Evolutionary conservation across 805 yeast genomes (phyloP).

Genomic region (Suhomyces faveliae): DNA sequence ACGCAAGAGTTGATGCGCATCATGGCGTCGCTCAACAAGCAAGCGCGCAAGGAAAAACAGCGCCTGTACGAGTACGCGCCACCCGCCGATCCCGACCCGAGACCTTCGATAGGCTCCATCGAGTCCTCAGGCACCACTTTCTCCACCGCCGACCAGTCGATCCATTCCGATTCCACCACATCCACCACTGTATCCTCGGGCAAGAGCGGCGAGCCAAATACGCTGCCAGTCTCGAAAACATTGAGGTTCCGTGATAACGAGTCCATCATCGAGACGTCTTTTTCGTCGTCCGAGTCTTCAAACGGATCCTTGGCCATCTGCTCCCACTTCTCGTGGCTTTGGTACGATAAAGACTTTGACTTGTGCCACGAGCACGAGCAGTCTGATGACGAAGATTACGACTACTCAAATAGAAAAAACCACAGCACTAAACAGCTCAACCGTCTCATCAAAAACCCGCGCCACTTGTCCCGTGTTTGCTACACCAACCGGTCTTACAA

Average conservation of each 20-base stretch:
- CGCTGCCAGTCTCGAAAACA: neutral
- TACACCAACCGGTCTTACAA: constrained; percentile 21
- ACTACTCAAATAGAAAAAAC: constrained; percentile 4
- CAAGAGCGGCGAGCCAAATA: constrained; percentile 1
- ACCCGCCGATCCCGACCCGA: neutral
- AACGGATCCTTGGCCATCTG: neutral
- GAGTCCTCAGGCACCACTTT: constrained; percentile 7
- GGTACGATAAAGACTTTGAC: constrained; percentile 31
- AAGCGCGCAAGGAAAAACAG: constrained; percentile 1
- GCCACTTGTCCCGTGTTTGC: constrained; percentile 19
- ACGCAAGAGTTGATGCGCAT: constrained; percentile 19
- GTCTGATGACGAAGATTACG: constrained; percentile 17
- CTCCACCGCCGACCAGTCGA: constrained; percentile 1
- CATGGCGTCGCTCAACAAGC: constrained; percentile 12
- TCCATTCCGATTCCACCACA: constrained; percentile 6
- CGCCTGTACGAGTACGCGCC: constrained; percentile 1
- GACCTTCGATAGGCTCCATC: constrained; percentile 7
- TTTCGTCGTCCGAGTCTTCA: constrained; percentile 2
- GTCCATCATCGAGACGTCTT: constrained; percentile 12
- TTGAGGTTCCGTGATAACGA: constrained; percentile 18
- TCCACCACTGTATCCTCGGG: constrained; percentile 3
- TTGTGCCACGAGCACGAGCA: constrained; percentile 18
- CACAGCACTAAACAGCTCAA: constrained; percentile 25
- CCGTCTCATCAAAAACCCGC: constrained; percentile 14
- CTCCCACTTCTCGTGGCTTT: constrained; percentile 27